Percentiles rank a stretch among this genome's conserved stretches.
Conservation (phyloP, 441 rosid species). For the Macaranga tanarius region DNA sequence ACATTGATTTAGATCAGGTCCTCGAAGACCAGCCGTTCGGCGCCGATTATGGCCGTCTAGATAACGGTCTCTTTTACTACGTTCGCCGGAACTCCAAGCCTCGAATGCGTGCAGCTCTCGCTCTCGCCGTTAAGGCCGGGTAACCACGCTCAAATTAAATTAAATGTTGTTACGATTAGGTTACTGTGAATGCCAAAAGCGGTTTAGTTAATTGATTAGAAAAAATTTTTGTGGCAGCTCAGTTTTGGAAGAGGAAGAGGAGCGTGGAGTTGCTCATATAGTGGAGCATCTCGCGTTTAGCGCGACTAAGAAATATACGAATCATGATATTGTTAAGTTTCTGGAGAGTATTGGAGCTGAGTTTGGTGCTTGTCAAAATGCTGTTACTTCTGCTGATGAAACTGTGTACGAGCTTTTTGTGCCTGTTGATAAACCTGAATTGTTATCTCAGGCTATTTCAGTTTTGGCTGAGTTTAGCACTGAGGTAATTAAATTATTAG, state of each 20-base stretch:
- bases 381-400: constrained; percentile 83
- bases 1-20: constrained; percentile 50
- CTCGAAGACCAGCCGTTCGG: constrained; percentile 67
- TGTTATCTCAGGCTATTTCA: constrained; percentile 81
- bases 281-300: constrained; percentile 97
- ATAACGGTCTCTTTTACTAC: constrained; percentile 83
- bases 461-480: constrained; percentile 85
- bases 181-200: background rate
- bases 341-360: constrained; percentile 97
- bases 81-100: constrained; percentile 90
- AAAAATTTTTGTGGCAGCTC: constrained; percentile 68
- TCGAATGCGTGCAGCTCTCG: constrained; percentile 85
- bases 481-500: constrained; percentile 48
- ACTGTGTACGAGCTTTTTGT: constrained; percentile 86
- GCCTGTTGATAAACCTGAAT: constrained; percentile 87
- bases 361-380: constrained; percentile 98
- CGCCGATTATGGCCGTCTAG: constrained; percentile 73
- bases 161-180: no score
- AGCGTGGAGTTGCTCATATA: constrained; percentile 94
- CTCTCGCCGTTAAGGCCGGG: constrained; percentile 92
- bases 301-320: constrained; percentile 76
- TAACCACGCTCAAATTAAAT: constrained; percentile 16
- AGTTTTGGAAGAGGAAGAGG: constrained; percentile 95
- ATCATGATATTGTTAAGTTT: constrained; percentile 90
- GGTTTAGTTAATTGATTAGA: constrained; percentile 13